phyloP scores from a whole-genome alignment of 2,329 filamentous ascomycete genomes.

The Leptographium flavum region DNA sequence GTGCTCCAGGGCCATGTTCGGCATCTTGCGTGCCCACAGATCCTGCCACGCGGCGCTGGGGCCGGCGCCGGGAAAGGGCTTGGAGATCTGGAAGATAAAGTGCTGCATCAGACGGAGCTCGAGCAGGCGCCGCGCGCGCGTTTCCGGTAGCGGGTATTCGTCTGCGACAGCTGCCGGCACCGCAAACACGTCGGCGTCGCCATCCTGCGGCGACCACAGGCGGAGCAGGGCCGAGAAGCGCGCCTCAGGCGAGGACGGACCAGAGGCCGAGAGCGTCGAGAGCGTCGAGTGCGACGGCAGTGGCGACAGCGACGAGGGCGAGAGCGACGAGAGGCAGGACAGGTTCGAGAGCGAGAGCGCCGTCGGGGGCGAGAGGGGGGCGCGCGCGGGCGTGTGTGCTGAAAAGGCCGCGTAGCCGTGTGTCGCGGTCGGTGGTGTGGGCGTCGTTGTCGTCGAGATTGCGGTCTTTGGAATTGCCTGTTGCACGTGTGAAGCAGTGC shows the following conservation, averaged over 20 bases:
- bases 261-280: not conserved
- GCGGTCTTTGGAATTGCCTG: too few relatives aligned
- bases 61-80: slow-evolving; percentile 8
- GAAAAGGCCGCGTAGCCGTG: too few relatives aligned
- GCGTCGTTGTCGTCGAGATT: too few relatives aligned
- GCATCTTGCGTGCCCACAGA: slow-evolving; percentile 11
- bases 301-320: not conserved
- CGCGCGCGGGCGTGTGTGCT: too few relatives aligned
- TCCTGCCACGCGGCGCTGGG: slow-evolving; percentile 11
- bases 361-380: too few relatives aligned
- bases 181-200: not conserved
- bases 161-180: slow-evolving; percentile 1
- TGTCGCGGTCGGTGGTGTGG: too few relatives aligned
- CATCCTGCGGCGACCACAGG: slow-evolving; percentile 2
- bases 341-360: too few relatives aligned
- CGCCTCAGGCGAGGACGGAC: too few relatives aligned
- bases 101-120: slow-evolving; percentile 17
- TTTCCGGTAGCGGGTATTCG: slow-evolving; percentile 12
- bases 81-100: slow-evolving; percentile 10
- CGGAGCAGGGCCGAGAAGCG: slow-evolving; percentile 6
- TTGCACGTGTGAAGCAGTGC: too few relatives aligned
- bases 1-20: slow-evolving; percentile 11
- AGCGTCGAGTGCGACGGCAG: too few relatives aligned
- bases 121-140: slow-evolving; percentile 13
- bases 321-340: not conserved